Percentiles rank a stretch among this genome's conserved stretches.
These are phyloP conservation scores for Hemisphaericaspora subhashii DNA, from an alignment of 1,139 yeast species.

Conservation along the genomic window DNA sequence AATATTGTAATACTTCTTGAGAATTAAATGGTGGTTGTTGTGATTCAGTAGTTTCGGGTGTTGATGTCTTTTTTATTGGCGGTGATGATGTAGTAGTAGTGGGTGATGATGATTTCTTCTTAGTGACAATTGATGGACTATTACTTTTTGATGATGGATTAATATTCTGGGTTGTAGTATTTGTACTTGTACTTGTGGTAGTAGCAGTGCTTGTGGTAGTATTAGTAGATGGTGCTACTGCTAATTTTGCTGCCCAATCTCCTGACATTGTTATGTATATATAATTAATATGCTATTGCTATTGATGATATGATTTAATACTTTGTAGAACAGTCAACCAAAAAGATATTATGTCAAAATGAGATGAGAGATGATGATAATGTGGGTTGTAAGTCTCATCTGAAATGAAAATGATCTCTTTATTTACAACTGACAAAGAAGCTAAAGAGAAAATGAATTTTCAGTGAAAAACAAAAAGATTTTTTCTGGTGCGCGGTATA, in stretches of 20 bases:
- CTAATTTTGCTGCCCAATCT: conserved; percentile 20
- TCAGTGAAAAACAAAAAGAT: too few relatives aligned
- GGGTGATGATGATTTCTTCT: conserved; percentile 4
- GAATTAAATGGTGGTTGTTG: conserved; percentile 16
- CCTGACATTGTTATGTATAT: conserved; percentile 13
- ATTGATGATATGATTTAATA: neutral
- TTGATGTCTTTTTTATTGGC: too few relatives aligned
- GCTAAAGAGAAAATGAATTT: too few relatives aligned
- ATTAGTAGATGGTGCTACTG: conserved; percentile 6
- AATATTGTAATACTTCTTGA: conserved; percentile 19
- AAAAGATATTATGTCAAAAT: too few relatives aligned
- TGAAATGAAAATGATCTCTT: neutral
- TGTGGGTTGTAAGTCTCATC: too few relatives aligned
- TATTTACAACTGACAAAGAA: too few relatives aligned
- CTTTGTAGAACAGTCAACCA: too few relatives aligned
- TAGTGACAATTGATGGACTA: neutral
- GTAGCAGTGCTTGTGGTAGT: neutral
- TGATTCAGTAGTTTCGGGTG: conserved; percentile 1
- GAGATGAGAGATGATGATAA: too few relatives aligned
- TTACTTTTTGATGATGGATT: neutral
- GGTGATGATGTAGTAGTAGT: neutral
- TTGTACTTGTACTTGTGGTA: conserved; percentile 5
- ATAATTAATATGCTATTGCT: too few relatives aligned
- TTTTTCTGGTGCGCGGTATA: neutral
- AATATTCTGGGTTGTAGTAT: neutral